A percentile compares a stretch with the other conserved stretches of the same genome.
Evolutionary conservation across 805 yeast genomes (phyloP).

Genomic region (Metschnikowia lochheadii): DNA sequence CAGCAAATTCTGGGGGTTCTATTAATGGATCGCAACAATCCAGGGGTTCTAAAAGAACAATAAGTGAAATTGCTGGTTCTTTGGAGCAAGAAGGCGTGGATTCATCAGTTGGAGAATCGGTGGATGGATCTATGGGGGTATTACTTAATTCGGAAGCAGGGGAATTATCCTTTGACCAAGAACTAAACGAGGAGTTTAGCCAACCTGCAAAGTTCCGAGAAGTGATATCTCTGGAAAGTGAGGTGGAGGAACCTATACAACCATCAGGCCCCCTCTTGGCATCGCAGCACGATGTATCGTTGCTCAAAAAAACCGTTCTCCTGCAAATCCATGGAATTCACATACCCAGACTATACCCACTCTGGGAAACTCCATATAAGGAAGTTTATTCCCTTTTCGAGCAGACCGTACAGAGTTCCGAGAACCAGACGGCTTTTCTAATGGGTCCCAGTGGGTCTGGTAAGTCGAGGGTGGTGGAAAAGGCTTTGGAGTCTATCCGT

Average conservation of each 20-base stretch:
- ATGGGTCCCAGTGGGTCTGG: slow-evolving; percentile 82
- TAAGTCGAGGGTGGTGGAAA: slow-evolving; percentile 60
- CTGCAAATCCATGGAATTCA: slow-evolving; percentile 12
- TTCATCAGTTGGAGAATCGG: too few relatives aligned
- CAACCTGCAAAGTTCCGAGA: not conserved
- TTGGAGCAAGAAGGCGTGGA: too few relatives aligned
- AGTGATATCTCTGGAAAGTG: not conserved
- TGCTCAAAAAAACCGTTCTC: slow-evolving; percentile 8
- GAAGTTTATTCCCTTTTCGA: slow-evolving; percentile 58
- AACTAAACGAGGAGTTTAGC: not conserved
- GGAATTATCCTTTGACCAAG: too few relatives aligned
- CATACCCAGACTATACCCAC: slow-evolving; percentile 8
- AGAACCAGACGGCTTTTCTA: slow-evolving; percentile 76
- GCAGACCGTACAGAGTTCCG: slow-evolving; percentile 60
- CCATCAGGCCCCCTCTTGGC: not conserved
- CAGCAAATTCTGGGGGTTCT: too few relatives aligned
- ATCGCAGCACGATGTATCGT: slow-evolving; percentile 4
- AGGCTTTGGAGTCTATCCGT: slow-evolving; percentile 47
- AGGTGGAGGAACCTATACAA: not conserved
- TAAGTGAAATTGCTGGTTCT: too few relatives aligned
- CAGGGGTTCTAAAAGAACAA: too few relatives aligned
- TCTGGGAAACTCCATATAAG: slow-evolving; percentile 30
- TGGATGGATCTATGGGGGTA: too few relatives aligned
- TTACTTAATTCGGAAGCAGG: too few relatives aligned
- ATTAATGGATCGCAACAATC: too few relatives aligned